These are phyloP conservation scores for Delonix regia DNA, from an alignment of 306 rosid species.

Conservation along the genomic window DNA sequence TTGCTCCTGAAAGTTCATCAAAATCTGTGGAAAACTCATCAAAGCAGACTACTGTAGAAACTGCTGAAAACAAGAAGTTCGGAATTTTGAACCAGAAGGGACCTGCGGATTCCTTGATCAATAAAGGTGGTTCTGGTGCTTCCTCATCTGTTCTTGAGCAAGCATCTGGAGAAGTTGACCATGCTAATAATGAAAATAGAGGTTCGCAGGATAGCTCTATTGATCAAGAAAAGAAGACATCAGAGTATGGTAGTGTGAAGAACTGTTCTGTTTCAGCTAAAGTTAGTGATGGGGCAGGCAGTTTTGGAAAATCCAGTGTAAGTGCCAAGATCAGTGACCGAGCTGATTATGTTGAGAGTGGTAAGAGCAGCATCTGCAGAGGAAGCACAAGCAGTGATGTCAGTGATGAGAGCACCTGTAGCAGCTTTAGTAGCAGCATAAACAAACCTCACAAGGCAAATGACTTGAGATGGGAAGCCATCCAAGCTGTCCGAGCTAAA, in stretches of 20 bases:
- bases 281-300: slow-evolving; percentile 64
- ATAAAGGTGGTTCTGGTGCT: slow-evolving; percentile 54
- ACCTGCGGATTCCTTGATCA: slow-evolving; percentile 54
- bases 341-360: slow-evolving; percentile 62
- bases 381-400: slow-evolving; percentile 98
- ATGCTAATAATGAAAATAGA: slow-evolving; percentile 48
- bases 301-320: slow-evolving; percentile 64
- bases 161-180: slow-evolving; percentile 49
- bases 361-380: slow-evolving; percentile 92
- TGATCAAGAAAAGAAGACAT: slow-evolving; percentile 65
- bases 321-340: slow-evolving; percentile 71
- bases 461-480: slow-evolving; percentile 98
- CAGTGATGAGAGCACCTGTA: slow-evolving; percentile 94
- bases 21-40: slow-evolving; percentile 49
- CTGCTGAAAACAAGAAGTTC: slow-evolving; percentile 50
- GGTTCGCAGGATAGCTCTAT: slow-evolving; percentile 52
- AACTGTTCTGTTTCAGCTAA: slow-evolving; percentile 59
- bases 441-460: slow-evolving; percentile 96
- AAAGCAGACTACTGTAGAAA: slow-evolving; percentile 52
- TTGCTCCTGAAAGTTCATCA: slow-evolving; percentile 44
- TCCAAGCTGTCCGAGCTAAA: slow-evolving; percentile 81
- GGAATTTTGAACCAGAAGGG: slow-evolving; percentile 50
- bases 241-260: slow-evolving; percentile 61
- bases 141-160: slow-evolving; percentile 55
- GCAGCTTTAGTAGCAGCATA: slow-evolving; percentile 89